phyloP scores from a whole-genome alignment of 352 stramenopile species.

The Aphanomyces euteiches region DNA sequence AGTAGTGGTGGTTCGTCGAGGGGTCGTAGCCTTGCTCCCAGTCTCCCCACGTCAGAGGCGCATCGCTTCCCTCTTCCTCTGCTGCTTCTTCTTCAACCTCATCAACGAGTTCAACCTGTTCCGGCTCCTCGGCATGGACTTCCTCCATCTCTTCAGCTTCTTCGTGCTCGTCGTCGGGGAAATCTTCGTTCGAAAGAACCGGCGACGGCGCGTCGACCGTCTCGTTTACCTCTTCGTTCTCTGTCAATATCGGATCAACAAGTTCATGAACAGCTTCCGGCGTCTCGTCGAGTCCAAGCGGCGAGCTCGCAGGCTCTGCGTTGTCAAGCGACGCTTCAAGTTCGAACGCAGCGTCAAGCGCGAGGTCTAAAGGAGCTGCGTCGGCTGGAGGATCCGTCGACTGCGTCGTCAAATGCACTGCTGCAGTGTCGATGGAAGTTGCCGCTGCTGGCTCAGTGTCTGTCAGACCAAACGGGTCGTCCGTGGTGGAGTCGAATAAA shows the following conservation, averaged over 20 bases:
- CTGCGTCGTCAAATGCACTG: too few relatives aligned
- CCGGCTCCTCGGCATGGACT: slow-evolving; percentile 16
- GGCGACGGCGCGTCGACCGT: slow-evolving; percentile 46
- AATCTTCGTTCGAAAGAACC: slow-evolving; percentile 38
- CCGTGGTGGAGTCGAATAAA: too few relatives aligned
- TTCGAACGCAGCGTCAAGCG: too few relatives aligned
- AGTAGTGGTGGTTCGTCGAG: slow-evolving; percentile 81
- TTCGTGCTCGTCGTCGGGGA: slow-evolving; percentile 24
- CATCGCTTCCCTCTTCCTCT: slow-evolving; percentile 55
- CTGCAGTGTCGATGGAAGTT: too few relatives aligned
- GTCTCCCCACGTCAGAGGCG: slow-evolving; percentile 69
- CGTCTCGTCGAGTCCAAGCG: too few relatives aligned
- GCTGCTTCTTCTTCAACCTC: slow-evolving; percentile 41
- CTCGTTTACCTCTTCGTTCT: not conserved
- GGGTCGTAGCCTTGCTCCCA: slow-evolving; percentile 85
- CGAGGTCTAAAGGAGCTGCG: too few relatives aligned
- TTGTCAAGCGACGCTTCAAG: too few relatives aligned
- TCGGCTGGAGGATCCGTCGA: too few relatives aligned
- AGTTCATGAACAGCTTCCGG: not conserved
- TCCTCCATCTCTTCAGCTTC: not conserved
- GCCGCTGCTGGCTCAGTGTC: too few relatives aligned
- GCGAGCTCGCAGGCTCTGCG: too few relatives aligned
- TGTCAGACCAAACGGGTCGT: too few relatives aligned
- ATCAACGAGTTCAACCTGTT: slow-evolving; percentile 24
- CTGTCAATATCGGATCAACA: not conserved